These are phyloP conservation scores for Choanephora cucurbitarum DNA, from an alignment of 371 early-diverging fungal species.

Conservation along the genomic window DNA sequence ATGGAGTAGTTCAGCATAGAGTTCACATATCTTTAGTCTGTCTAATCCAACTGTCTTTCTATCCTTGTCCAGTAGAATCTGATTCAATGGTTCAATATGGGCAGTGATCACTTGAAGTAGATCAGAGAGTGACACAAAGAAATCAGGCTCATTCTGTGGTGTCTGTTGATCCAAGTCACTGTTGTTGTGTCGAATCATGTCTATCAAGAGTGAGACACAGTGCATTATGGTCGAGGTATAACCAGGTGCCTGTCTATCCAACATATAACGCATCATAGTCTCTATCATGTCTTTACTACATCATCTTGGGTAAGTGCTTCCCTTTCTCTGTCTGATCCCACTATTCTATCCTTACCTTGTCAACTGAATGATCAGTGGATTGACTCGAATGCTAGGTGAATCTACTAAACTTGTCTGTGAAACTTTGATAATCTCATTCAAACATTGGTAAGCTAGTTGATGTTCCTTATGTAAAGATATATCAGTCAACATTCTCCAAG, in stretches of 20 bases:
- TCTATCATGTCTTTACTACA: slow-evolving; percentile 66
- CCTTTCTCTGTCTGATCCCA: too few relatives aligned
- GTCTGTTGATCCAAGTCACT: slow-evolving; percentile 44
- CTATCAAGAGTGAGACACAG: slow-evolving; percentile 93
- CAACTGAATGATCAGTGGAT: slow-evolving; percentile 75
- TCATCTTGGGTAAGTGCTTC: background rate
- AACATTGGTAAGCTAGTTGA: slow-evolving; percentile 85
- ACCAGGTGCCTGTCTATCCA: slow-evolving; percentile 75
- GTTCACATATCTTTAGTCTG: slow-evolving; percentile 90
- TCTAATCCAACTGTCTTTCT: slow-evolving; percentile 89
- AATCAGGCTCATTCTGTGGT: slow-evolving; percentile 10
- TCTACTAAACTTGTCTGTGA: slow-evolving; percentile 74
- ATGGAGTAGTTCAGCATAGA: slow-evolving; percentile 93
- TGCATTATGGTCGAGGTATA: slow-evolving; percentile 84
- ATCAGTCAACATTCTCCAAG: too few relatives aligned
- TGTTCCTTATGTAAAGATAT: slow-evolving; percentile 60
- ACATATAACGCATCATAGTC: slow-evolving; percentile 83
- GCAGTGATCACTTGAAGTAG: slow-evolving; percentile 78
- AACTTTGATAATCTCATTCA: slow-evolving; percentile 90
- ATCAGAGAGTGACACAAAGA: slow-evolving; percentile 62
- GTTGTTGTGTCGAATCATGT: slow-evolving; percentile 93
- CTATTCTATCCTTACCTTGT: slow-evolving; percentile 72
- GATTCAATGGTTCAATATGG: slow-evolving; percentile 67
- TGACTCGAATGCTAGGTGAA: slow-evolving; percentile 70
- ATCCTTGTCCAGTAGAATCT: slow-evolving; percentile 58